These are phyloP conservation scores for Centella asiatica DNA, from an alignment of 129 eudicot genomes.

Conservation along the genomic window DNA sequence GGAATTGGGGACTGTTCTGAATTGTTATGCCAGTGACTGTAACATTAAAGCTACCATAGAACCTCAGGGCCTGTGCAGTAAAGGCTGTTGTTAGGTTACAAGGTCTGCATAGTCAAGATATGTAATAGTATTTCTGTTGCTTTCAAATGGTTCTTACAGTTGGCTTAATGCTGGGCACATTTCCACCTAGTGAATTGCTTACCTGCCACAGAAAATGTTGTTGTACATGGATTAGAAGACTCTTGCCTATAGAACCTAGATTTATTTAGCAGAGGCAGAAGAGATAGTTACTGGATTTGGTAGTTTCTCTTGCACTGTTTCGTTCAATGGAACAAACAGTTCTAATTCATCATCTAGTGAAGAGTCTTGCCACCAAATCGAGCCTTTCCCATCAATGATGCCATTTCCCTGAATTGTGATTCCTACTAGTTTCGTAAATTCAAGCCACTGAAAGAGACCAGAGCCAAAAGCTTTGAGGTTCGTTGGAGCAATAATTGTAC, in stretches of 20 bases:
- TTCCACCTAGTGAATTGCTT: conserved; percentile 47
- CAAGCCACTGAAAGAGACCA: conserved; percentile 80
- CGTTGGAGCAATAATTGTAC: conserved; percentile 79
- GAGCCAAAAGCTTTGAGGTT: conserved; percentile 61
- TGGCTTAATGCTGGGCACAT: conserved; percentile 74
- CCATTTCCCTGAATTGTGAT: conserved; percentile 76
- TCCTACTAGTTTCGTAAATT: conserved; percentile 81
- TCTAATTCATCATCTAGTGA: conserved; percentile 45
- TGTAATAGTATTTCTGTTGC: not conserved
- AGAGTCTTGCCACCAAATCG: conserved; percentile 78
- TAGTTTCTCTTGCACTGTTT: conserved; percentile 31
- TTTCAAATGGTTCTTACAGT: conserved; percentile 52
- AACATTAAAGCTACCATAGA: conserved; percentile 83
- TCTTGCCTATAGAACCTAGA: not conserved
- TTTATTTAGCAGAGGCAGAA: not conserved
- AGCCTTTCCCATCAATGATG: conserved; percentile 76
- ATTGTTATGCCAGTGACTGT: conserved; percentile 85
- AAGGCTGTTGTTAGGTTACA: conserved; percentile 6
- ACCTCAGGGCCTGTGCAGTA: conserved; percentile 61
- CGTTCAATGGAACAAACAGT: conserved; percentile 39
- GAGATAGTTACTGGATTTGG: conserved; percentile 35
- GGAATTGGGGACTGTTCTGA: conserved; percentile 88
- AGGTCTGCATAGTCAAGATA: conserved; percentile 4
- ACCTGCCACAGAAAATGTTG: conserved; percentile 38
- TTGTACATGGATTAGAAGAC: not conserved